Percentiles rank a stretch among this genome's conserved stretches.
Evolutionary conservation across 768 basidiomycete species (phyloP).

Genomic region (Agaricus blazei): DNA sequence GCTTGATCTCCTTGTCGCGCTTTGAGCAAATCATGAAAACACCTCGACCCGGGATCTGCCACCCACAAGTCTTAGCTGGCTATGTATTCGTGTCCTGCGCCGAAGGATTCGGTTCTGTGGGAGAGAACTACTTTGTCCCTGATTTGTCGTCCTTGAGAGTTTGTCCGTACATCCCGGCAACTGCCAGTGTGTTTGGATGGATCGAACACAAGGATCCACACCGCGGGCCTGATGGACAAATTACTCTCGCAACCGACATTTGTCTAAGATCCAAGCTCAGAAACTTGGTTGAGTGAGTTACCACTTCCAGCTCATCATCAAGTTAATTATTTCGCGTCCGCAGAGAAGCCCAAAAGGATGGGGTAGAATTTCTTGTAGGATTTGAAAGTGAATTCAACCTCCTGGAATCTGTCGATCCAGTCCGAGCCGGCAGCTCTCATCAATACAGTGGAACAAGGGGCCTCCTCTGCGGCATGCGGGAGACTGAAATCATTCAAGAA

Average conservation of each 20-base stretch:
- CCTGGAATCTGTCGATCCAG: constrained; percentile 36
- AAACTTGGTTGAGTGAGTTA: constrained; percentile 40
- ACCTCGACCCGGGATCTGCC: constrained; percentile 45
- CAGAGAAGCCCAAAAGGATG: constrained; percentile 6
- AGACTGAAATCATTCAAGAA: constrained; percentile 44
- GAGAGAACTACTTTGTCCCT: constrained; percentile 56
- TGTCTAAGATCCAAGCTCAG: constrained; percentile 58
- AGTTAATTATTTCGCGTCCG: background rate
- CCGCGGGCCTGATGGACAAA: constrained; percentile 22
- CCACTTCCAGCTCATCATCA: no score
- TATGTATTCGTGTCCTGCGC: constrained; percentile 41
- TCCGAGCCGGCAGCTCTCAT: constrained; percentile 28
- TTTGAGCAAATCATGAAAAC: constrained; percentile 49
- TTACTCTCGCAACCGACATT: constrained; percentile 38
- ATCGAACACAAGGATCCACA: constrained; percentile 55
- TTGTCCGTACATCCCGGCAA: constrained; percentile 54
- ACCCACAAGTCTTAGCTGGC: constrained; percentile 45
- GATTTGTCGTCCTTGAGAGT: constrained; percentile 50
- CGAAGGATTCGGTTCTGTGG: constrained; percentile 46
- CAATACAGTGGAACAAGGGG: constrained; percentile 39
- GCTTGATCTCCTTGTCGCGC: constrained; percentile 50
- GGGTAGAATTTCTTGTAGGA: constrained; percentile 56
- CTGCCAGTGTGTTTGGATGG: constrained; percentile 62
- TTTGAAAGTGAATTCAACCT: constrained; percentile 69
- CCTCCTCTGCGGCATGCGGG: constrained; percentile 39